A percentile compares a stretch with the other conserved stretches of the same genome.
Evolutionary conservation across 2,329 filamentous ascomycete species (phyloP).

Genomic region (Colletotrichum cordylinicola): DNA sequence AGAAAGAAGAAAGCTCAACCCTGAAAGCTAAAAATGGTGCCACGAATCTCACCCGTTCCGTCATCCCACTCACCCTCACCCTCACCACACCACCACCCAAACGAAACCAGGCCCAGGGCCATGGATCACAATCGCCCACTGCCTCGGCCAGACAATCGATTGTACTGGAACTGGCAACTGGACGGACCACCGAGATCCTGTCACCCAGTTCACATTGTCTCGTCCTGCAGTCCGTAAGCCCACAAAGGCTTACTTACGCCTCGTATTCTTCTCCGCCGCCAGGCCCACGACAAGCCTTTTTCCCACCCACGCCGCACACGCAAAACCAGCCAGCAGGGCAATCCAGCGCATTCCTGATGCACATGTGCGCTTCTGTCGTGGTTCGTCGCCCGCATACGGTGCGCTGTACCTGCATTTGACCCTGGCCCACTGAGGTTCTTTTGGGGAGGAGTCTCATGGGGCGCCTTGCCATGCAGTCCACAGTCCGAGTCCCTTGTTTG

Average conservation of each 20-base stretch:
- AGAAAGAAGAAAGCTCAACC: background rate
- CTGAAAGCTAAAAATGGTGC: background rate
- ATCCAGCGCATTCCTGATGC: background rate
- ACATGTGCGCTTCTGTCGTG: background rate
- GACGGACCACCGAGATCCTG: background rate
- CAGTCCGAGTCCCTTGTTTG: background rate
- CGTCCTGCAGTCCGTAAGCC: background rate
- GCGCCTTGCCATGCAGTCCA: background rate
- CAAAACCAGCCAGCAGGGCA: background rate
- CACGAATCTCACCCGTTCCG: background rate
- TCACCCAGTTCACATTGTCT: background rate
- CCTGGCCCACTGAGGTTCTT: background rate
- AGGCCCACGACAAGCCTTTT: background rate
- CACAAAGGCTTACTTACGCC: background rate
- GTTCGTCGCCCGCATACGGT: background rate
- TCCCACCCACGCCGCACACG: background rate
- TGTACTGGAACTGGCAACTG: background rate
- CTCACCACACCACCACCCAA: background rate
- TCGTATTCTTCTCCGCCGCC: background rate
- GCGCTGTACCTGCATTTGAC: constrained; percentile 7
- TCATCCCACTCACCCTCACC: background rate
- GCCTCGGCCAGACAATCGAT: background rate
- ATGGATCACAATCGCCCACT: background rate
- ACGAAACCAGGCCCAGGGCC: background rate
- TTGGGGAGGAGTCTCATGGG: constrained; percentile 1